Evolutionary conservation across 2,329 filamentous ascomycete species (phyloP).

Genomic region (Fusarium sp.): DNA sequence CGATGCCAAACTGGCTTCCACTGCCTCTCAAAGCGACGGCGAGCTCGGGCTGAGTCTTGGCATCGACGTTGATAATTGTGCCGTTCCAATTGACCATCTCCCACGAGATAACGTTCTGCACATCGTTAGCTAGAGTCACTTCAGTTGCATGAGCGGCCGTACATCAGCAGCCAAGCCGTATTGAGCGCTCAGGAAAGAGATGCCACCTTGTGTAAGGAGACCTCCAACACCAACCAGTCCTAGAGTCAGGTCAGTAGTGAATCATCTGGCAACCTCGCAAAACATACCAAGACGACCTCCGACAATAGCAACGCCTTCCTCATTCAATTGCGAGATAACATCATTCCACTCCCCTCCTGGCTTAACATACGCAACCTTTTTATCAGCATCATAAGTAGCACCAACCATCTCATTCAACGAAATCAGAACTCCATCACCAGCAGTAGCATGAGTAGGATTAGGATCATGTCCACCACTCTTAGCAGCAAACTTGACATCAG

Average conservation of each 20-base stretch:
- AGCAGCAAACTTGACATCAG: constrained; percentile 11
- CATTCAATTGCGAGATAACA: background rate
- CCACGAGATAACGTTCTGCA: constrained; percentile 7
- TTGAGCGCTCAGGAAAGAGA: constrained; percentile 18
- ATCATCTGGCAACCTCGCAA: rapidly evolving
- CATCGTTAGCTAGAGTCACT: background rate
- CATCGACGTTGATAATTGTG: constrained; percentile 7
- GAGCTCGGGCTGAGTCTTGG: constrained; percentile 1
- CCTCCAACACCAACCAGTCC: constrained; percentile 18
- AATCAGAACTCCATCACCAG: constrained; percentile 4
- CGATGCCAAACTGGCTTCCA: constrained; percentile 16
- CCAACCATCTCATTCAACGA: constrained; percentile 12
- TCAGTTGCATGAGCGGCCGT: rapidly evolving
- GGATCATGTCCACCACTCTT: constrained; percentile 24
- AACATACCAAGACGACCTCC: constrained; percentile 7
- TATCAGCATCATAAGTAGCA: background rate
- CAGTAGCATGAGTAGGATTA: constrained; percentile 7
- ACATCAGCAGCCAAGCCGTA: constrained; percentile 22
- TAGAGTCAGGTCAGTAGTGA: rapidly evolving
- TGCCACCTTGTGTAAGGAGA: constrained; percentile 3
- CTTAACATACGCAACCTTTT: constrained; percentile 15
- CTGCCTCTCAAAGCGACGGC: constrained; percentile 15
- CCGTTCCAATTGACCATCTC: constrained; percentile 18
- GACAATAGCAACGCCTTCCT: constrained; percentile 1
- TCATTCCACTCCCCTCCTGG: constrained; percentile 28